Base-by-base conservation (phyloP, 2,329 filamentous ascomycete genomes). In the Grosmannia serpens region DNA sequence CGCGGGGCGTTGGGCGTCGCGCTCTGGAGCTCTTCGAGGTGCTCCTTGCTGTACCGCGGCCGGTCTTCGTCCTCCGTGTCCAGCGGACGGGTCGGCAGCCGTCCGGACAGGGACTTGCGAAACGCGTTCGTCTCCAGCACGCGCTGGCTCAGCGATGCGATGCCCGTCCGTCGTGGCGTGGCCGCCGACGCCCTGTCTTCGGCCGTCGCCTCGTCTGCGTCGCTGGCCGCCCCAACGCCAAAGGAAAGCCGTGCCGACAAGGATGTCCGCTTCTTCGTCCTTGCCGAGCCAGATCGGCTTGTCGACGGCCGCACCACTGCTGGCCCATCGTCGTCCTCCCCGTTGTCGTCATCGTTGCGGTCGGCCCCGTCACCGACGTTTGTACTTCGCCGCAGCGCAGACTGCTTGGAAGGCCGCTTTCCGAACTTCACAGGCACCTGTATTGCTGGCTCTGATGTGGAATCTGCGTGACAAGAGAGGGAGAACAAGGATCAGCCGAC, bases 1-100 rank as follows among this genome's bases (percentile, higher is more conserved):
- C 83, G 86, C 0, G 91, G 91, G 0, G 88, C 91, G 27, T 85
- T 89, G 0, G 90, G 91, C 0, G 91, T 96, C 15, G 89, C 91
- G 60, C 85, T 87, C 62, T 90, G 89, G 17, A 99, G 78, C 69
- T 96, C 89, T 38, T 88, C 85, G 24, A 99, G 77, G 64, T 92
- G 89, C 65, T 95, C 89, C 67, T 88, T 88, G 74, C 82, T 95
- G 70, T 99, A 97, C 60, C 76, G 87, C 0, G 90, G 91, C 44
- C 87, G 77, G 56, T 86, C 85, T 20, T 87, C 83, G 17, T 88
- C 84, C 17, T 84, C 79, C 7, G 77, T 56, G 20, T 49, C 58
- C 47, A 41, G 74, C 1, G 81, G 77, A 9, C 83, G 77, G 58
- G 83, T 70, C 0, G 83, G 83, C 0, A 89, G 70, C 2, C 76